These are phyloP conservation scores for Plasmodium inui DNA, from an alignment of 169 alveolate species.

Conservation along the genomic window DNA sequence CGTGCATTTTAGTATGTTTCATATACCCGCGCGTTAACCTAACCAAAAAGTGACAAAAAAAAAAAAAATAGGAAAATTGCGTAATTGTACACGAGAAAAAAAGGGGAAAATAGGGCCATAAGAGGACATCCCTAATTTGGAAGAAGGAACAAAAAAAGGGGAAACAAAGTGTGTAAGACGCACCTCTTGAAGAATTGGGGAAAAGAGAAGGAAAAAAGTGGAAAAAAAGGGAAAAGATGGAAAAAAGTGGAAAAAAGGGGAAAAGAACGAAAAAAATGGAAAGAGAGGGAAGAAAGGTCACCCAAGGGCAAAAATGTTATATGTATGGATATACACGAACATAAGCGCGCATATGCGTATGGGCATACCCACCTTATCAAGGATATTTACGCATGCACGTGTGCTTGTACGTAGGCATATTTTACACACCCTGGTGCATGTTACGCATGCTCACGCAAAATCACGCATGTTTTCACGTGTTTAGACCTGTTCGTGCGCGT, in stretches of 20 bases:
- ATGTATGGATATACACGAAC: background rate
- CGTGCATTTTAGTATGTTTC: background rate
- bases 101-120: background rate
- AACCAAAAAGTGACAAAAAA: background rate
- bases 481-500: background rate
- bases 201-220: conserved; percentile 8
- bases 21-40: background rate
- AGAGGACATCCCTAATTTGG: background rate
- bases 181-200: conserved; percentile 14
- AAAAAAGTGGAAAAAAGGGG: background rate
- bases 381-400: background rate
- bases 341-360: background rate
- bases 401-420: background rate
- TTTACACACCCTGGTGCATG: background rate
- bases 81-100: background rate
- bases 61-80: conserved; percentile 19
- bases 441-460: background rate
- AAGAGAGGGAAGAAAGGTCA: background rate
- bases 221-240: conserved; percentile 8
- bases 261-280: background rate
- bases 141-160: background rate
- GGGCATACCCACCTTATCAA: background rate
- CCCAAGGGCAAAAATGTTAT: background rate
- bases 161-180: conserved; percentile 19
- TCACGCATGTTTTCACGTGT: background rate